Base-by-base conservation (phyloP, 163 green algal genomes). In the Chlamydomonas reinhardtii region DNA sequence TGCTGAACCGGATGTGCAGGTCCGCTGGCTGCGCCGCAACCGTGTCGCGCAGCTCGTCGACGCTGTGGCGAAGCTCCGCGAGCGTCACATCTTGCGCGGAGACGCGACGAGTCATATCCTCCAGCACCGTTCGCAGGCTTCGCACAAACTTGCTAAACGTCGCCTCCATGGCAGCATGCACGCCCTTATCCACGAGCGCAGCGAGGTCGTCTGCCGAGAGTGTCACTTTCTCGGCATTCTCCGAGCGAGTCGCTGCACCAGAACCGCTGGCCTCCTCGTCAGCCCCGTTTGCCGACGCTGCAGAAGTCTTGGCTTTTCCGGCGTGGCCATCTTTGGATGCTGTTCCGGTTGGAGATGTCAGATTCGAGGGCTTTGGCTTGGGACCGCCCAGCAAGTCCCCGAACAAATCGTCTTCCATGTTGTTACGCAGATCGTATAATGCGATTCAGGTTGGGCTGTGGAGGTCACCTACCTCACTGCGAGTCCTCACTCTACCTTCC, bases 81-180 rank as follows among this genome's bases (percentile, higher is more conserved):
- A 91, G 70, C 0, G 88, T 62, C 65, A 29, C 56, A 15, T 73
- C 71, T 59, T 32, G 31, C 25, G 59, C 65, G 69, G 56, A 24
- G 27, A 95, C 79, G 39, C 83, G 82, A 43, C 87, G 85, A 5
- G 77, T 78, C 85, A 94, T 79, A 54, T 95, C 92, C 75, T 94
- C 92, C 22, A 95, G 88, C 48, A 95, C 92, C 22, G 89, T 93
- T 11, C 92, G 76, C 52, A 94, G 76, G 83, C 90, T 94, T 27
- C 86, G 77, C 29, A 92, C 89, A 75, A 94, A 94, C 83, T 94
- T 94, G 75, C 65, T 82, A 32, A 94, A 89, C 3, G 89, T 90
- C 15, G 85, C 73, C 24, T 94, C 91, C 20, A 94, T 27, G 2
- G 87, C 86, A 16, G 59, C 61, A 39, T 91, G 79, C 16, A 92